Base-by-base conservation (phyloP, 306 rosid genomes). In the Cicer cuneatum region DNA sequence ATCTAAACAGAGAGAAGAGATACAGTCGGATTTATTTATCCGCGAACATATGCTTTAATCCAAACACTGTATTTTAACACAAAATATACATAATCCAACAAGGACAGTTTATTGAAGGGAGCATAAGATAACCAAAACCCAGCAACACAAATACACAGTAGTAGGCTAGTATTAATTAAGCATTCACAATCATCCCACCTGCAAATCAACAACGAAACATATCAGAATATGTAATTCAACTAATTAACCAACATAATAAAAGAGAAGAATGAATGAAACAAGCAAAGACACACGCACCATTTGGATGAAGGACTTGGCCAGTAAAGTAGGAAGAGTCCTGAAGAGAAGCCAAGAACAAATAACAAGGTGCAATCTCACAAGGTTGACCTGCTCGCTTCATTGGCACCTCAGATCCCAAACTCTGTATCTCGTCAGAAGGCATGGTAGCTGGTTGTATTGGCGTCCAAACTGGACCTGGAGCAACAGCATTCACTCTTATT, bases 391-490 rank as follows among this genome's bases (percentile, higher is more conserved):
- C 90, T 29, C 89, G 62, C 1, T 81, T 42, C 90, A 86, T 84
- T 7, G 89, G 93, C 4, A 78, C 83, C 8, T 72, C 82, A 0
- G 80, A 80, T 0, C 93, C 93, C 29, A 88, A 68, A 8, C 16
- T 69, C 59, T 81, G 43, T 0, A 85, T 71, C 81, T 49, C 68
- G 72, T 88, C 88, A 40, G 48, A 57, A 1, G 85, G 81, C 76
- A 69, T 80, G 0, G 85, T 52, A 1, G 86, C 87, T 0, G 90
- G 90, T 42, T 85, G 89, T 66, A 77, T 1, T 2, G 88, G 92
- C 5, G 90, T 88, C 92, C 90, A 88, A 8, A 86, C 86, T 0
- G 90, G 88, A 1, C 92, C 88, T 0, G 93, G 90, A 5, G 90
- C 93, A 77, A 88, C 93, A 1, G 75, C 90, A 29, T 88, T 88